Evolutionary conservation across 2,329 filamentous ascomycete genomes (phyloP), one percentile per base, ranked within the genome.

Genomic region (Ceratocystis ficicola): DNA sequence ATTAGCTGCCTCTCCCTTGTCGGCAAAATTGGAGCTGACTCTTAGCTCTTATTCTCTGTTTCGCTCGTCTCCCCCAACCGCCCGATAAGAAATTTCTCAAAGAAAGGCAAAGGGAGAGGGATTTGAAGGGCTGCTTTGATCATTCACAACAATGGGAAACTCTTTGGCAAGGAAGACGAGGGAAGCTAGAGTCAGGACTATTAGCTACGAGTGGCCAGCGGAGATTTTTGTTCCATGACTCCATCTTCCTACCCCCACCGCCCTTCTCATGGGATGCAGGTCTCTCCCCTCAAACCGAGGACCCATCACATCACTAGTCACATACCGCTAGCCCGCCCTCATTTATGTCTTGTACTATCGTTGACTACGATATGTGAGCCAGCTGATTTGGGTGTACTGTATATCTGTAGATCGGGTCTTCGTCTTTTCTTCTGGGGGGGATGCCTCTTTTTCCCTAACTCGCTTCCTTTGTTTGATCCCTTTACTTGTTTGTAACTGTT

Each of bases 271-370:
- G 48, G 48, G 55, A 59, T 36, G 55, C 55, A 59, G 55, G 55
- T 59, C 55, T 59, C 55, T 59, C 28, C 55, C 32, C 55, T 59
- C 55, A 59, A 59, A 59, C 12, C 28, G 20, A 52, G 48, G 48
- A 52, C 22, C 25, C 36, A 41, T 41, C 36, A 41, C 36, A 25
- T 25, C 48, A 52, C 48, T 15, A 52, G 22, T 48, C 46, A 48
- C 46, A n/a, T 41, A 41, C 36, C 36, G 12, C 36, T 15, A 41
- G 36, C 36, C 36, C 36, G 36, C 12, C 36, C 36, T 41, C 36
- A 41, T 41, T 52, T 5, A 30, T 57, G 52, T 57, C 52, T 57
- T 57, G 52, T 32, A 15, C 30, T 57, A n/a, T 36, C 28, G 8
- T 36, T 36, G 28, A 17, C 55, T 30, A 36, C 36, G 3, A 41